phyloP scores from a whole-genome alignment of 805 yeast genomes.

The Barnettozyma sucrosica region DNA sequence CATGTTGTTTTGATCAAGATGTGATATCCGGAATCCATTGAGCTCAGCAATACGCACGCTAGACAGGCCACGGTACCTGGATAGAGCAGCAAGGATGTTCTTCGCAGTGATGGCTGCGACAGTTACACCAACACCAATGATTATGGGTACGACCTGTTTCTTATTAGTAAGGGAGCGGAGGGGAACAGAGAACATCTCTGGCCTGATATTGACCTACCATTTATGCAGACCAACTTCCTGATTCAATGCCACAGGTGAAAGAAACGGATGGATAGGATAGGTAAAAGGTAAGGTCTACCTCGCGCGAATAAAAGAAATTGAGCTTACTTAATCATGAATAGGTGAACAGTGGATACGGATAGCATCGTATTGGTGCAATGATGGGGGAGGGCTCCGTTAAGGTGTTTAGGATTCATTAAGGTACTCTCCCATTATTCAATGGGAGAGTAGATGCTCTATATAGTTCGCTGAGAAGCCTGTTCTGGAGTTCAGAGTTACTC shows the following conservation, averaged over 20 bases:
- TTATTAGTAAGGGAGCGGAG: not conserved
- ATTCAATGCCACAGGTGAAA: not conserved
- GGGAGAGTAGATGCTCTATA: not conserved
- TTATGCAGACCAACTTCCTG: not conserved
- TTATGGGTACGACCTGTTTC: conserved; percentile 41
- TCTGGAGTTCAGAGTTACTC: conserved; percentile 39
- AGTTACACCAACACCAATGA: conserved; percentile 51
- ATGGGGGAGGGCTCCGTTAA: no score
- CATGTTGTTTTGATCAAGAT: conserved; percentile 9
- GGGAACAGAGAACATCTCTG: no score
- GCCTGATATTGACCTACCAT: not conserved
- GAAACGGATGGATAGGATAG: not conserved
- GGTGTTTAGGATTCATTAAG: no score
- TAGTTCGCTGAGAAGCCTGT: conserved; percentile 22
- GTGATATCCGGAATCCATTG: conserved; percentile 30
- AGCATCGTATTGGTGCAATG: no score
- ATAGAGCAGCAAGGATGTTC: conserved; percentile 31
- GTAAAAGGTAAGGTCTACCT: no score
- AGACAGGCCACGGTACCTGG: conserved; percentile 28
- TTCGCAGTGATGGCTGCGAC: conserved; percentile 41
- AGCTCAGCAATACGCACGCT: conserved; percentile 35
- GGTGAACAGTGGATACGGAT: no score
- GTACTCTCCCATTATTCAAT: not conserved
- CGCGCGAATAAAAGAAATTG: no score
- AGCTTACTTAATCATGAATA: not conserved